Conservation (phyloP, 139 green algal genomes). For the Dunaliella primolecta region DNA sequence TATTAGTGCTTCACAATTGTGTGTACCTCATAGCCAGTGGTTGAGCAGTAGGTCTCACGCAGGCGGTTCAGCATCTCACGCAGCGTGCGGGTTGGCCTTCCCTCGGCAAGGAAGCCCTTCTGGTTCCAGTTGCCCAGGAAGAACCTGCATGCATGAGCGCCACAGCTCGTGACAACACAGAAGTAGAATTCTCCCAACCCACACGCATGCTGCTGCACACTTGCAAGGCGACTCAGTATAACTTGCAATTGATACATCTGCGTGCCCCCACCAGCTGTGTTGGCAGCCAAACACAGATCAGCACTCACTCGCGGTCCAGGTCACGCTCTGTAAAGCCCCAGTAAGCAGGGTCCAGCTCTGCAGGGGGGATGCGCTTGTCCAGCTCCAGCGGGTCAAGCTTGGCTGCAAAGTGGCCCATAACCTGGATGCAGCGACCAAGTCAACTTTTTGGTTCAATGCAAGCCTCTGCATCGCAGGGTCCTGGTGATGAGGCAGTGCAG, state of each 20-base stretch:
- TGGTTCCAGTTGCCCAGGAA: constrained; percentile 91
- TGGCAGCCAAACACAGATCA: not conserved
- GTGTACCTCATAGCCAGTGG: constrained; percentile 83
- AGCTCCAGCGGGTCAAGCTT: constrained; percentile 90
- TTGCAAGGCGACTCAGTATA: too few relatives aligned
- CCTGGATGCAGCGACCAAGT: constrained; percentile 38
- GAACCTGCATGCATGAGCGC: constrained; percentile 84
- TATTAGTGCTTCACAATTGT: too few relatives aligned
- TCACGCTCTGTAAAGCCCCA: constrained; percentile 95
- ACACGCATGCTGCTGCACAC: too few relatives aligned
- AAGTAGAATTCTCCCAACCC: too few relatives aligned
- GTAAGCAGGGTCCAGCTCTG: constrained; percentile 80
- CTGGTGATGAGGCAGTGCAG: not conserved
- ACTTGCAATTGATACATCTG: not conserved
- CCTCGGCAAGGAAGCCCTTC: constrained; percentile 87
- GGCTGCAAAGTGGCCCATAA: constrained; percentile 77
- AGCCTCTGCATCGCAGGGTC: not conserved
- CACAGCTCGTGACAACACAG: too few relatives aligned
- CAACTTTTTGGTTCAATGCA: not conserved
- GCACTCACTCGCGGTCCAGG: constrained; percentile 87
- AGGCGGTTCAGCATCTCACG: constrained; percentile 84
- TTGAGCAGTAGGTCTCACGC: constrained; percentile 86
- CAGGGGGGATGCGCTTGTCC: constrained; percentile 48
- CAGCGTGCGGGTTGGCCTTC: constrained; percentile 78
- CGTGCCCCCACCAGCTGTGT: not conserved